Conservation (phyloP, 2,329 filamentous ascomycete species). For the Phaeosphaeriaceae sp. region DNA sequence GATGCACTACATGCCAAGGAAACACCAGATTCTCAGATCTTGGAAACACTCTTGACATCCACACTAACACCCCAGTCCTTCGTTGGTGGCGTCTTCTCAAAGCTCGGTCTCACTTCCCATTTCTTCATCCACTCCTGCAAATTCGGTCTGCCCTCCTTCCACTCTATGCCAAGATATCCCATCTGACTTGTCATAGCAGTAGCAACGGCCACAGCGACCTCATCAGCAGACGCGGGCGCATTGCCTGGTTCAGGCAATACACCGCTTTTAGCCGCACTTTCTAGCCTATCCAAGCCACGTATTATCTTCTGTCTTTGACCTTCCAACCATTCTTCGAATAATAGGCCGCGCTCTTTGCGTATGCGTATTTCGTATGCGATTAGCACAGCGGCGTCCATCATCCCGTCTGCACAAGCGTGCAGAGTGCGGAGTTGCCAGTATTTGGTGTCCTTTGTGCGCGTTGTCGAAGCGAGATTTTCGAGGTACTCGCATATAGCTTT, state of each 20-base stretch:
- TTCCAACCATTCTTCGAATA: constrained; percentile 37
- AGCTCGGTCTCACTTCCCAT: constrained; percentile 31
- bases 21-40: constrained; percentile 5
- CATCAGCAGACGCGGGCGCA: constrained; percentile 22
- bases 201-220: constrained; percentile 32
- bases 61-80: constrained; percentile 22
- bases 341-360: constrained; percentile 27
- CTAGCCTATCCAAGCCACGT: constrained; percentile 32
- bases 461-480: constrained; percentile 14
- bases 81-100: constrained; percentile 21
- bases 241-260: constrained; percentile 14
- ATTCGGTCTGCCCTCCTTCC: constrained; percentile 23
- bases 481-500: constrained; percentile 39
- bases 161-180: constrained; percentile 20
- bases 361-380: constrained; percentile 37
- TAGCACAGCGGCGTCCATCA: constrained; percentile 39
- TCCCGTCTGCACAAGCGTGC: constrained; percentile 36
- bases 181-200: constrained; percentile 17
- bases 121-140: constrained; percentile 31
- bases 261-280: constrained; percentile 21
- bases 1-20: background rate
- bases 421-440: constrained; percentile 33
- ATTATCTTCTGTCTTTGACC: constrained; percentile 37
- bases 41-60: constrained; percentile 4
- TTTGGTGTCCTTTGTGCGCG: constrained; percentile 15